These are phyloP conservation scores for Paecilomyces formosus DNA, from an alignment of 2,329 filamentous ascomycete genomes.

Conservation along the genomic window DNA sequence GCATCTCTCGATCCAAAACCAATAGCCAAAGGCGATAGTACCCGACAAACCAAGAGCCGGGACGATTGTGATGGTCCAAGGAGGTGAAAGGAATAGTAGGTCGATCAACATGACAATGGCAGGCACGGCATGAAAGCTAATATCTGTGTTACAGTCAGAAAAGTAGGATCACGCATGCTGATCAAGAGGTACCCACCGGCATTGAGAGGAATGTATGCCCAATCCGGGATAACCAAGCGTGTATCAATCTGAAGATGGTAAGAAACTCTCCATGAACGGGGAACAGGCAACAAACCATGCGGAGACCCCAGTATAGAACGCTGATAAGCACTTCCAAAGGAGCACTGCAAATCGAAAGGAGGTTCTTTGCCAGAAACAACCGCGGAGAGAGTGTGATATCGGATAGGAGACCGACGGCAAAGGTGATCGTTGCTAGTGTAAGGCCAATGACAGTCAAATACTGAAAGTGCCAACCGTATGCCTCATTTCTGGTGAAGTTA, in stretches of 20 bases:
- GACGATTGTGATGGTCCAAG: conserved; percentile 49
- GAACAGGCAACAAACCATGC: conserved; percentile 32
- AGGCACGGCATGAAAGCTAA: conserved; percentile 46
- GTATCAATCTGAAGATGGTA: conserved; percentile 30
- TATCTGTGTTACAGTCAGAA: conserved; percentile 20
- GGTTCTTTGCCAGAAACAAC: conserved; percentile 52
- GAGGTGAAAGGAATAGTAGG: conserved; percentile 51
- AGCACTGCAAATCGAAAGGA: conserved; percentile 49
- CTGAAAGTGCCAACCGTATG: conserved; percentile 60
- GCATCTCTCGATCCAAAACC: conserved; percentile 58
- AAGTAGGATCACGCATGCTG: neutral
- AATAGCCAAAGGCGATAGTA: conserved; percentile 51
- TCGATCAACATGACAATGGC: conserved; percentile 48
- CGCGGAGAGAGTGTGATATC: conserved; percentile 46
- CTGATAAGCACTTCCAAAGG: conserved; percentile 55
- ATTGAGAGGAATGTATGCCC: conserved; percentile 26
- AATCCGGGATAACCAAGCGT: conserved; percentile 43
- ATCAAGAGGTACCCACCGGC: conserved; percentile 23
- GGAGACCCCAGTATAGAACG: conserved; percentile 54
- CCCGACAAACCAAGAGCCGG: conserved; percentile 45
- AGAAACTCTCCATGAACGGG: conserved; percentile 2
- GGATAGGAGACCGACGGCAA: conserved; percentile 46
- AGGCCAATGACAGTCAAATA: conserved; percentile 58
- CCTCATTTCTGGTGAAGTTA: conserved; percentile 39
- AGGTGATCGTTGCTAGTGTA: conserved; percentile 48